These are phyloP conservation scores for Penicillium rolfsii DNA, from an alignment of 2,329 filamentous ascomycete species.

Conservation along the genomic window DNA sequence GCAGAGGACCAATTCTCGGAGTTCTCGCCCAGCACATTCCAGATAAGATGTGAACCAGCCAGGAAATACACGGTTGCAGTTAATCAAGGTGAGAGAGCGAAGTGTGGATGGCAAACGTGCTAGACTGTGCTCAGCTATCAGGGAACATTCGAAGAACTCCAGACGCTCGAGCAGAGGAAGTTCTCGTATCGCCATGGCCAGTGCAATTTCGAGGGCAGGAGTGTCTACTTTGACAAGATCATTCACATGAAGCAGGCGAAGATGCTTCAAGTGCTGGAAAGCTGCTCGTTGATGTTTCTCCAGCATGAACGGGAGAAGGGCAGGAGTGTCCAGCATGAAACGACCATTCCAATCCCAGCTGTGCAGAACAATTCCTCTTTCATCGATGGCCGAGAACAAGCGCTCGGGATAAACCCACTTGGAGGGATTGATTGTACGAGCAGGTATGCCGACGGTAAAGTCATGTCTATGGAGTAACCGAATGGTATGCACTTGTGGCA, in stretches of 20 bases:
- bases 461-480: slow-evolving; percentile 74
- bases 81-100: slow-evolving; percentile 70
- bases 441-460: slow-evolving; percentile 38
- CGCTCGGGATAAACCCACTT: slow-evolving; percentile 71
- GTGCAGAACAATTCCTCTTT: slow-evolving; percentile 50
- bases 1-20: slow-evolving; percentile 70
- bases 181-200: slow-evolving; percentile 55
- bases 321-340: slow-evolving; percentile 42
- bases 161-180: slow-evolving; percentile 69
- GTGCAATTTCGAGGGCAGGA: slow-evolving; percentile 33
- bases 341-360: slow-evolving; percentile 62
- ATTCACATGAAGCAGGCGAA: slow-evolving; percentile 44
- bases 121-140: slow-evolving; percentile 71
- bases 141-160: slow-evolving; percentile 73
- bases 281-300: slow-evolving; percentile 56
- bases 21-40: slow-evolving; percentile 64
- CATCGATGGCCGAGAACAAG: slow-evolving; percentile 67
- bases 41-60: slow-evolving; percentile 69
- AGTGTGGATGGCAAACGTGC: slow-evolving; percentile 68
- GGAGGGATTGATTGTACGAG: slow-evolving; percentile 32
- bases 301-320: slow-evolving; percentile 54
- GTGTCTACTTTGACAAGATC: slow-evolving; percentile 49
- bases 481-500: slow-evolving; percentile 70
- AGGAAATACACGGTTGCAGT: slow-evolving; percentile 76
- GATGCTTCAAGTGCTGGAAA: slow-evolving; percentile 52